Evolutionary conservation across 2,329 filamentous ascomycete species (phyloP).

Genomic region (Paracoccidioides brasiliensis): DNA sequence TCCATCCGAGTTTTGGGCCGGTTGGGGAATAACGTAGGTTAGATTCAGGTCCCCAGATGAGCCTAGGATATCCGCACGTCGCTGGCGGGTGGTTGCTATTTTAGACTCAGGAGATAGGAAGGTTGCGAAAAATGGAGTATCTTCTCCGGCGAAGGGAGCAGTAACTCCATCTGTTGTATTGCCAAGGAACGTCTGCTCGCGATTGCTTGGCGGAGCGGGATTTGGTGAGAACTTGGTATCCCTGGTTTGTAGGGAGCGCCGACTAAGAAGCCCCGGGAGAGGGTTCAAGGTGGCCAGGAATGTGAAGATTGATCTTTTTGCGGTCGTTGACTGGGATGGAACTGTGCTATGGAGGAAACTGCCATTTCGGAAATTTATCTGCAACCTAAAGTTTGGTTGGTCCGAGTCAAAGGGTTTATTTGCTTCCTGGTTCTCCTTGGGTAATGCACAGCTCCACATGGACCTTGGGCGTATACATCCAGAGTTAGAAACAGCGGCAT

Average conservation of each 20-base stretch:
- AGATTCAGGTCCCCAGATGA: constrained; percentile 30
- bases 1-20: constrained; percentile 52
- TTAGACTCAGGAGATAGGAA: constrained; percentile 39
- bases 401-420: constrained; percentile 51
- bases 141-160: constrained; percentile 63
- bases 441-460: constrained; percentile 75
- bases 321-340: constrained; percentile 14
- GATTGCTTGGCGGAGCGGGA: constrained; percentile 37
- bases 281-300: background rate
- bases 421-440: constrained; percentile 59
- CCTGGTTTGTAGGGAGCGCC: constrained; percentile 6
- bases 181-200: constrained; percentile 70
- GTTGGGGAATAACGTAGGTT: constrained; percentile 47
- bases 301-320: background rate
- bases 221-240: constrained; percentile 29
- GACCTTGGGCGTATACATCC: constrained; percentile 60
- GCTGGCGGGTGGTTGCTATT: constrained; percentile 13
- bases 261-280: background rate
- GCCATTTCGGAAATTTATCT: constrained; percentile 52
- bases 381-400: constrained; percentile 65
- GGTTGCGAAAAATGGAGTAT: constrained; percentile 78
- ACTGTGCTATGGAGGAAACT: constrained; percentile 50
- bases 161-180: constrained; percentile 68
- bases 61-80: background rate
- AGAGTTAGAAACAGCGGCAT: constrained; percentile 49